These are phyloP conservation scores for Psilocybe cubensis DNA, from an alignment of 768 basidiomycete species.

Conservation along the genomic window DNA sequence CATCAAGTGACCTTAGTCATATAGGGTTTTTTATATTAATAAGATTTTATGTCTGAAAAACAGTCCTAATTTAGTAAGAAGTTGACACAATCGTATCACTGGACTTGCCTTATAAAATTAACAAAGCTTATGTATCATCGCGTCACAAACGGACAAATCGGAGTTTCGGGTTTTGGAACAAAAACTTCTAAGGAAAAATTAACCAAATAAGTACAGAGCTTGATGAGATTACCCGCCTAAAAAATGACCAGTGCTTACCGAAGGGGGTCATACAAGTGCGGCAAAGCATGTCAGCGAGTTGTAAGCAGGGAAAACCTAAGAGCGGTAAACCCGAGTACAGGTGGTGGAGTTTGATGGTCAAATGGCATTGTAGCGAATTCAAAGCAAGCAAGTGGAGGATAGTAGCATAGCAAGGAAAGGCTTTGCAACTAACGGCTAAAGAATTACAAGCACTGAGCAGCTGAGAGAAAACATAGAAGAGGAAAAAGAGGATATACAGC, in stretches of 20 bases:
- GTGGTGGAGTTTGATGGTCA: background rate
- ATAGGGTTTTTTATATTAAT: background rate
- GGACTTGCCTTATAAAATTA: too few relatives aligned
- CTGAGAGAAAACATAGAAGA: conserved; percentile 6
- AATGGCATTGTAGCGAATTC: background rate
- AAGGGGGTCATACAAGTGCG: background rate
- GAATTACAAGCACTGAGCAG: conserved; percentile 3
- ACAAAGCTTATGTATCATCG: too few relatives aligned
- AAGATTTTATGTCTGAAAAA: background rate
- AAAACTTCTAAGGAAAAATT: background rate
- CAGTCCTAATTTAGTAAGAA: too few relatives aligned
- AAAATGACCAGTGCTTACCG: background rate
- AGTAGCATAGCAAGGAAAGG: background rate
- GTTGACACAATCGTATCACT: too few relatives aligned
- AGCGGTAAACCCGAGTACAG: conserved; percentile 1
- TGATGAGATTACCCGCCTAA: background rate
- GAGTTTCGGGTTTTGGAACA: background rate
- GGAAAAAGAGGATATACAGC: conserved; percentile 6
- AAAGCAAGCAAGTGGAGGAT: background rate
- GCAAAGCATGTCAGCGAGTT: background rate
- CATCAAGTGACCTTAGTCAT: background rate
- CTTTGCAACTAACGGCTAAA: background rate
- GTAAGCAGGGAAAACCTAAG: background rate
- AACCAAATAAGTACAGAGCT: background rate
- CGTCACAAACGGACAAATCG: too few relatives aligned